Conservation (phyloP, 805 yeast genomes). For the Cyberlindnera japonica region DNA sequence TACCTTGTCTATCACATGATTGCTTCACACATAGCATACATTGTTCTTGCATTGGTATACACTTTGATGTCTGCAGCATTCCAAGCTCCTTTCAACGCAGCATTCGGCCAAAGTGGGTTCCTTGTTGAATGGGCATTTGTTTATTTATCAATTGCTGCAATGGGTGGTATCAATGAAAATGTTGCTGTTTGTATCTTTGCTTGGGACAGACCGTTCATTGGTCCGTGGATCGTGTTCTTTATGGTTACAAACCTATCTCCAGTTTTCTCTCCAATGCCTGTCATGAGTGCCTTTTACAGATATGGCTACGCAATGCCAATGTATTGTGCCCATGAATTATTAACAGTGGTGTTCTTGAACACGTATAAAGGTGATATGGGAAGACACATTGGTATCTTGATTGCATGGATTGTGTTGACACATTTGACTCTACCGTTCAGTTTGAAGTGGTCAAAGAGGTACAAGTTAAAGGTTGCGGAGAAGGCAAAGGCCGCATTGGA, state of each 20-base stretch:
- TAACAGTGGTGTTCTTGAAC: conserved; percentile 55
- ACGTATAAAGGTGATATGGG: conserved; percentile 56
- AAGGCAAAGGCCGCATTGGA: conserved; percentile 15
- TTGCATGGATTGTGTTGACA: conserved; percentile 56
- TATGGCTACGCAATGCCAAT: conserved; percentile 69
- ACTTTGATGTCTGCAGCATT: no score
- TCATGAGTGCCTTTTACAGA: conserved; percentile 51
- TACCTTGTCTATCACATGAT: conserved; percentile 40
- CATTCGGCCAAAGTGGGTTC: conserved; percentile 68
- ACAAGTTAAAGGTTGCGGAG: conserved; percentile 14
- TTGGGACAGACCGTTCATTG: conserved; percentile 57
- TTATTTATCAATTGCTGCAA: conserved; percentile 64
- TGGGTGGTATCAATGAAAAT: conserved; percentile 70
- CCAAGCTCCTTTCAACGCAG: no score
- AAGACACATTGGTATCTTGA: conserved; percentile 52
- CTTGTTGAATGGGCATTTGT: conserved; percentile 67
- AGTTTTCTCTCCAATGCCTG: conserved; percentile 57
- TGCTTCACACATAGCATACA: conserved; percentile 47
- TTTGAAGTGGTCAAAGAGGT: no score
- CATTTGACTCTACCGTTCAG: conserved; percentile 41
- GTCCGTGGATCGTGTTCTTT: conserved; percentile 69
- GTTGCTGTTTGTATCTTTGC: conserved; percentile 47
- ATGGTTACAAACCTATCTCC: conserved; percentile 63
- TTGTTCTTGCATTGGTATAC: conserved; percentile 55
- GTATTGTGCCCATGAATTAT: conserved; percentile 57